These are phyloP conservation scores for Gardenia jasminoides DNA, from an alignment of 257 asterid genomes.

Conservation along the genomic window DNA sequence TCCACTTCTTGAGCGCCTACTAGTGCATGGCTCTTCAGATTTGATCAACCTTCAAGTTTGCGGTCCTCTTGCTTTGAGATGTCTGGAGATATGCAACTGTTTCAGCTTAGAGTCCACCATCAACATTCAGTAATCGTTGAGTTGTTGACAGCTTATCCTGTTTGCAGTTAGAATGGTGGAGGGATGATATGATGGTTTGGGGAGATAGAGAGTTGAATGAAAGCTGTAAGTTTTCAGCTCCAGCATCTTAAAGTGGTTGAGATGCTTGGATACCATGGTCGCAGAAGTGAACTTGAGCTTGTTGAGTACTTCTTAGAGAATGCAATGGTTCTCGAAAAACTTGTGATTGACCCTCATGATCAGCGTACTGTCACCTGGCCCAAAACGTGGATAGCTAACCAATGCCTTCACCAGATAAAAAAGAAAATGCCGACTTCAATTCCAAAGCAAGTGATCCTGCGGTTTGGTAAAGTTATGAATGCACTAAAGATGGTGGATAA, in stretches of 20 bases:
- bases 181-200: too few relatives aligned
- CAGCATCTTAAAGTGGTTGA: constrained; percentile 2
- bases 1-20: constrained; percentile 30
- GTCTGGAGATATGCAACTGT: constrained; percentile 38
- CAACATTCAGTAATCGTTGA: neutral
- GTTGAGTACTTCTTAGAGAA: constrained; percentile 1
- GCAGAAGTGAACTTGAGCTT: neutral
- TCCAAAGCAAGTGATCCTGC: too few relatives aligned
- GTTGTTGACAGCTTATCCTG: too few relatives aligned
- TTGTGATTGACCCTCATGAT: neutral
- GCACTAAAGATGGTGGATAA: too few relatives aligned
- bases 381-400: too few relatives aligned
- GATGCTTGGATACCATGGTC: constrained; percentile 4
- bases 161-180: too few relatives aligned
- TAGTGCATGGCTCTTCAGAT: constrained; percentile 34
- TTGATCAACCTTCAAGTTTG: constrained; percentile 34
- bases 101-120: constrained; percentile 22
- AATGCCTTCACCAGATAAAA: too few relatives aligned
- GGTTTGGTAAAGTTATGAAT: too few relatives aligned
- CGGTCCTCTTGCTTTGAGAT: constrained; percentile 37
- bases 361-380: too few relatives aligned
- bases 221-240: neutral
- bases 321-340: neutral
- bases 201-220: too few relatives aligned
- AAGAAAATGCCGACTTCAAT: too few relatives aligned